Percentiles rank a stretch among this genome's conserved stretches.
Conservation (phyloP, 306 rosid genomes). For the Trichosanthes cucumerina region DNA sequence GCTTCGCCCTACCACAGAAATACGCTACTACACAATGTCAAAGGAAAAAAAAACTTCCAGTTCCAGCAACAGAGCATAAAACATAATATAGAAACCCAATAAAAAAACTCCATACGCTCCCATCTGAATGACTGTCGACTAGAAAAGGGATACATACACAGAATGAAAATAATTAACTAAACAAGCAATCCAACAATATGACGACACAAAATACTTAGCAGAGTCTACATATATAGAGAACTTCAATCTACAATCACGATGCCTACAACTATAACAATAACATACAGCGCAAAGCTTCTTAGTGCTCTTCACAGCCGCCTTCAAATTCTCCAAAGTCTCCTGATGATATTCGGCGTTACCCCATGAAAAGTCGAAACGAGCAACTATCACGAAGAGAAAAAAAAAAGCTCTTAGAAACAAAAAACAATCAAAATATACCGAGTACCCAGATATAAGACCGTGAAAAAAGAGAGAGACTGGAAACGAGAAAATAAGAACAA, state of each 20-base stretch:
- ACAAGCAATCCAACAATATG: neutral
- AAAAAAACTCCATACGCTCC: neutral
- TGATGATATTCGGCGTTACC: constrained; percentile 67
- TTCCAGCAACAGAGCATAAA: neutral
- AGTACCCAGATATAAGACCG: neutral
- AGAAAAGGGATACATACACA: neutral
- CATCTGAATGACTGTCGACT: neutral
- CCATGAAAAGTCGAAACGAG: constrained; percentile 96
- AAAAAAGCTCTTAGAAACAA: neutral
- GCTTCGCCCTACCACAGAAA: neutral
- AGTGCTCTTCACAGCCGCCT: constrained; percentile 65
- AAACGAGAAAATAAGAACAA: neutral
- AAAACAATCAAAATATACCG: neutral
- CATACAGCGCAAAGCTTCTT: constrained; percentile 98
- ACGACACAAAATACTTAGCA: neutral
- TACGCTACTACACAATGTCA: neutral
- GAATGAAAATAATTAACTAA: neutral
- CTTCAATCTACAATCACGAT: neutral
- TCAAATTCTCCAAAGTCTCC: constrained; percentile 86
- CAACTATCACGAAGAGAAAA: constrained; percentile 50
- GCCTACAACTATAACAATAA: neutral
- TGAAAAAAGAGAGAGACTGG: neutral
- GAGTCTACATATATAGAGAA: neutral
- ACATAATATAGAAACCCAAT: neutral
- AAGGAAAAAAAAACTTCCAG: neutral